Percentiles rank a stretch among this genome's conserved stretches.
Conservation (phyloP, 495 filamentous ascomycete genomes). For the Saxophila tyrrhenica region DNA sequence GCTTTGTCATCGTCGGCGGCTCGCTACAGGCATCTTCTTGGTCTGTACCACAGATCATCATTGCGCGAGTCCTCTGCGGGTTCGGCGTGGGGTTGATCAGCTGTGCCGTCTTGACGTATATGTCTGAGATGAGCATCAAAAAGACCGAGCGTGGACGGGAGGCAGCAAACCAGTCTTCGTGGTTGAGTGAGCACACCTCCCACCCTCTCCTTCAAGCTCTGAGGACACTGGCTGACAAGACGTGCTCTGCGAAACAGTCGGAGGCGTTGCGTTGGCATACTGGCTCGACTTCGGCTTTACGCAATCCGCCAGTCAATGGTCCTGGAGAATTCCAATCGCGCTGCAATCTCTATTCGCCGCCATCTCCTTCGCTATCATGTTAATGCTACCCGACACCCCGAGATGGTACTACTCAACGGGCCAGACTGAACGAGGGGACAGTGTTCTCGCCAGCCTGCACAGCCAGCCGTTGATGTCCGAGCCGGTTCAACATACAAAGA, state of each 20-base stretch:
- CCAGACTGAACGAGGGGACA: neutral
- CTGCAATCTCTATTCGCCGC: neutral
- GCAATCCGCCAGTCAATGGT: no score
- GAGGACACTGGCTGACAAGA: no score
- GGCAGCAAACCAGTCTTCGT: neutral
- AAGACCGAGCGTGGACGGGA: constrained; percentile 1
- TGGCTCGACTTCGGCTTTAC: neutral
- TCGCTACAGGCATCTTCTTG: constrained; percentile 1
- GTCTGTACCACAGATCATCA: constrained; percentile 7
- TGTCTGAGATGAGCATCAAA: neutral
- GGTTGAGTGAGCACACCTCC: neutral
- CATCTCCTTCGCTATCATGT: neutral
- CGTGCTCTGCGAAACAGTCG: neutral
- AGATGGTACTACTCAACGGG: neutral
- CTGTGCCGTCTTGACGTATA: constrained; percentile 2
- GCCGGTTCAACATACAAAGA: constrained; percentile 10
- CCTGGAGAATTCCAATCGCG: neutral
- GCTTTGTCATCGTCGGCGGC: neutral
- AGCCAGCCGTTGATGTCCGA: neutral
- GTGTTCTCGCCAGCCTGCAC: neutral
- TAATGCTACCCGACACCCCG: neutral
- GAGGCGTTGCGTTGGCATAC: neutral
- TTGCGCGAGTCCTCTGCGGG: constrained; percentile 1
- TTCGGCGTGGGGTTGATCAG: constrained; percentile 5
- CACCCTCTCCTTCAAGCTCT: no score